These are phyloP conservation scores for Penicillium verrucosum DNA, from an alignment of 2,329 filamentous ascomycete species.

Conservation along the genomic window DNA sequence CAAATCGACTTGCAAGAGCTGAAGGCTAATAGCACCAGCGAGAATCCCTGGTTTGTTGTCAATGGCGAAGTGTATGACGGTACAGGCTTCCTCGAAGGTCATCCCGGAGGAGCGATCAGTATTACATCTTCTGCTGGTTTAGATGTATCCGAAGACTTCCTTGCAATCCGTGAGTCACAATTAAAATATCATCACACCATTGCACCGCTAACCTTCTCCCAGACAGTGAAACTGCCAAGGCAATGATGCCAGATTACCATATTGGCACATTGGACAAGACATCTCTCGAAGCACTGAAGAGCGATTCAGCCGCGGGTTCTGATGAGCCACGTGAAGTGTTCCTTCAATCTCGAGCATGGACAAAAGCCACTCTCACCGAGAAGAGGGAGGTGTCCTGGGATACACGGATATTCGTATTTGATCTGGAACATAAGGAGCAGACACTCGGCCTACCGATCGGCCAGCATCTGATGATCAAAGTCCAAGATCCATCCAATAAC, in stretches of 20 bases:
- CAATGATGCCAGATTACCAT: conserved; percentile 83
- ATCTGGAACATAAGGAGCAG: conserved; percentile 68
- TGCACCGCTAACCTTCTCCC: conserved; percentile 26
- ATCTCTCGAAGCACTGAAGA: conserved; percentile 54
- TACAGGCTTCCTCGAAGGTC: conserved; percentile 71
- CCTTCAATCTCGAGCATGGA: conserved; percentile 69
- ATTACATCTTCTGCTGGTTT: conserved; percentile 78
- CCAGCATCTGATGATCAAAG: conserved; percentile 80
- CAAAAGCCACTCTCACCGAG: conserved; percentile 64
- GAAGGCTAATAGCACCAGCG: conserved; percentile 61
- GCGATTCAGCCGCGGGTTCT: conserved; percentile 42
- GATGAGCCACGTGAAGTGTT: conserved; percentile 58
- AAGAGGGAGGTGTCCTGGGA: conserved; percentile 73
- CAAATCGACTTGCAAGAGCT: conserved; percentile 70
- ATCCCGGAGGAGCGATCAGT: conserved; percentile 82
- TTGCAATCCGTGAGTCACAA: conserved; percentile 75
- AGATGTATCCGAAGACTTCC: conserved; percentile 83
- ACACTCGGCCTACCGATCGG: conserved; percentile 73
- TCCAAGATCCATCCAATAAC: conserved; percentile 64
- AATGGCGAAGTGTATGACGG: conserved; percentile 88
- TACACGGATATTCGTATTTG: conserved; percentile 77
- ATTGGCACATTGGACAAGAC: conserved; percentile 70
- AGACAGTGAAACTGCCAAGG: conserved; percentile 90
- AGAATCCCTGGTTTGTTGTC: conserved; percentile 80
- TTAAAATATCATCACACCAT: background rate